Base-by-base conservation (phyloP, 495 filamentous ascomycete genomes). In the Cercophora scortea region DNA sequence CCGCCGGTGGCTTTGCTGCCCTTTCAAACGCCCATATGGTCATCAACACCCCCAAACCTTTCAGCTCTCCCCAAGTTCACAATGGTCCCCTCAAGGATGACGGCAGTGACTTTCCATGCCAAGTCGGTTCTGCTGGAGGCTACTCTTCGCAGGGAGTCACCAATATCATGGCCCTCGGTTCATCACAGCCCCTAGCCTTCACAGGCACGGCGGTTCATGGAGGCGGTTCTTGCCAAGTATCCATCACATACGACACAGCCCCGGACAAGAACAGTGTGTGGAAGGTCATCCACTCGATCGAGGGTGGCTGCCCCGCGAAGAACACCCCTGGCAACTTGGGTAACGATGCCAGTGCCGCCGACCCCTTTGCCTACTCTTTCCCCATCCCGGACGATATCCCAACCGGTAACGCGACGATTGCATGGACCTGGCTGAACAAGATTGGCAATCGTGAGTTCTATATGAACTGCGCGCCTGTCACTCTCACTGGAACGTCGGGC, bases 401-500 rank as follows among this genome's bases (percentile, higher is more conserved):
- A 1, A 66, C 76, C 4, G 86, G 86, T 6, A 72, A 78, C 44
- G 87, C 82, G 3, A 81, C 83, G 2, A 72, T 96, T 42, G 85
- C 86, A 13, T 95, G 89, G 78, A 86, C 86, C 4, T 96, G 91
- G 91, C 85, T 92, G 73, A 96, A 96, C 80, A 84, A 84, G 56
- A 64, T 90, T 49, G 89, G 89, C 45, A 89, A 90, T 71, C 80
- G 89, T 17, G 91, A 96, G 66, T 89, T 94, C 81, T 95, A 95
- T 76, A 95, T 94, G 90, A 90, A 91, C 78, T 96, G 91, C 55
- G 87, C 85, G 4, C 79, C 86, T 16, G 76, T 92, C 44, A 81
- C 76, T 6, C 79, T 95, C 56, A 71, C 69, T 1, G 77, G 77
- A 36, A 67, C 71, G 0, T 76, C 75, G 5, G 81, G 79, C 46